Evolutionary conservation across 345 rosid genomes (phyloP).

Genomic region (Eucalyptus caleyi): DNA sequence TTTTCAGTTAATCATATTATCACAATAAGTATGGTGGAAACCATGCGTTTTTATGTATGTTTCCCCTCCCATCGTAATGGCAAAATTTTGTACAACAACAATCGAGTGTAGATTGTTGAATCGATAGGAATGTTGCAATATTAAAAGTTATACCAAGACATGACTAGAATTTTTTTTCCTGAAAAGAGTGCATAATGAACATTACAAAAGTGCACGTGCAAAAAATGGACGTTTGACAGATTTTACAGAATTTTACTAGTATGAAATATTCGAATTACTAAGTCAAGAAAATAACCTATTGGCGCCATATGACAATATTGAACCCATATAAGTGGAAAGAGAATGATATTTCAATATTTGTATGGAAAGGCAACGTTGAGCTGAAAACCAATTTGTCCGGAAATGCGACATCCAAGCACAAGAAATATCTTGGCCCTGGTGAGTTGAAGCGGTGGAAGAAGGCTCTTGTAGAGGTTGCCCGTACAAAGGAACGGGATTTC

Average conservation of each 20-base stretch:
- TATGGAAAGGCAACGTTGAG: neutral
- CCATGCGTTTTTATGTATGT: no score
- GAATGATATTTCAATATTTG: neutral
- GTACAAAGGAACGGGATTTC: neutral
- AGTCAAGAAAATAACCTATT: neutral
- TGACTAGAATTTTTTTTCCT: no score
- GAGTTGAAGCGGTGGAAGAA: neutral
- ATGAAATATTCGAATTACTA: neutral
- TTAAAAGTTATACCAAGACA: no score
- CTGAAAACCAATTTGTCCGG: neutral
- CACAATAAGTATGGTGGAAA: no score
- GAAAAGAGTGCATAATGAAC: neutral
- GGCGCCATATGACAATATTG: neutral
- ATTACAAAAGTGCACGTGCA: neutral
- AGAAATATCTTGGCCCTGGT: neutral
- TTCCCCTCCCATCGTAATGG: neutral
- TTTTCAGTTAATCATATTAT: no score
- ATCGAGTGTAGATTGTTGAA: no score
- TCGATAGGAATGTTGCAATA: no score
- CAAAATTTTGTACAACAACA: neutral
- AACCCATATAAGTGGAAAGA: neutral
- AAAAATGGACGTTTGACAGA: neutral
- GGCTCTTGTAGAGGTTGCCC: neutral
- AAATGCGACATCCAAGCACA: neutral
- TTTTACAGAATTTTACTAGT: neutral